These are phyloP conservation scores for Ormosia emarginata DNA, from an alignment of 306 rosid genomes.

Conservation along the genomic window DNA sequence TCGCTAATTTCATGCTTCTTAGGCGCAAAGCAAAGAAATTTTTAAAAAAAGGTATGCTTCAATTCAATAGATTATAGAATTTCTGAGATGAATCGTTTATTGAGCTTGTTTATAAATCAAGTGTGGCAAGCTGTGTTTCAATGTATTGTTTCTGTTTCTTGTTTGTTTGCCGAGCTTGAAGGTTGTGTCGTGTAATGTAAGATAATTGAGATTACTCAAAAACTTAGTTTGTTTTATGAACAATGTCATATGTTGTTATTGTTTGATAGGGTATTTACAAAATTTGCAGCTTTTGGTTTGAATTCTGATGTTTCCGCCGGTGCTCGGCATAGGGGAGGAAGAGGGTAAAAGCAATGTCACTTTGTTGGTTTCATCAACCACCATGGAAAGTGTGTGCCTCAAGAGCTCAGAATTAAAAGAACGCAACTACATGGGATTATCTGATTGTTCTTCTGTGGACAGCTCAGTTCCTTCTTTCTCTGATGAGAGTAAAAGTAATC, in stretches of 20 bases:
- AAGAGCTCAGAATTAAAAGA: constrained; percentile 54
- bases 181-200: not conserved
- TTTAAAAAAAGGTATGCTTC: constrained; percentile 20
- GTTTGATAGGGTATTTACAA: constrained; percentile 30
- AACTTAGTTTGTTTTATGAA: not conserved
- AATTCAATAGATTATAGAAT: constrained; percentile 3
- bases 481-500: constrained; percentile 44
- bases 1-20: constrained; percentile 15
- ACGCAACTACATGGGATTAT: constrained; percentile 76
- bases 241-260: constrained; percentile 13
- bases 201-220: not conserved
- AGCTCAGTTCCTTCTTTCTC: constrained; percentile 53
- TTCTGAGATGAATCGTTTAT: constrained; percentile 13
- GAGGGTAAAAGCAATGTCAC: constrained; percentile 65
- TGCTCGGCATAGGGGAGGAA: constrained; percentile 55
- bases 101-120: constrained; percentile 18
- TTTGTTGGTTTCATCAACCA: constrained; percentile 54
- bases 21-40: constrained; percentile 10
- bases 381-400: constrained; percentile 43
- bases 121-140: constrained; percentile 18
- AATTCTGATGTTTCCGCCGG: constrained; percentile 61
- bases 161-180: not conserved
- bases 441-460: constrained; percentile 70
- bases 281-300: constrained; percentile 22
- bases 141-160: constrained; percentile 2